Base-by-base conservation (phyloP, 768 basidiomycete species). In the Grammothele lineata region DNA sequence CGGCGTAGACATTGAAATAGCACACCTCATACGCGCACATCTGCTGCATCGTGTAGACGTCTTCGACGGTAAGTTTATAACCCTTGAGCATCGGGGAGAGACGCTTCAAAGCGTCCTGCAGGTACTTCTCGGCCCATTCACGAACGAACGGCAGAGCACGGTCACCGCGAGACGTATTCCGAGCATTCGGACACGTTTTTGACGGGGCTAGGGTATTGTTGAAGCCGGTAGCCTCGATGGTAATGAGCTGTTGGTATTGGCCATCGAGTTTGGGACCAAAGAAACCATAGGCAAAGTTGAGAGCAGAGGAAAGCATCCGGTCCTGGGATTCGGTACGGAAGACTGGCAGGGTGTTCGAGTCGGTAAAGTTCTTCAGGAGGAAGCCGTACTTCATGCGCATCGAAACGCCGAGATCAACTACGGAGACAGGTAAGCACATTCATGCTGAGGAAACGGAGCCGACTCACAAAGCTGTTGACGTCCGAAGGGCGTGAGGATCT, bases 261-360 rank as follows among this genome's bases (percentile, higher is more conserved):
- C 42, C 33, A 8, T 43, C 42, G 10, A 43, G 42, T 39, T 72
- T 51, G 11, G 48, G 54, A 12, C 70, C 70, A 41, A 70, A 71
- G 64, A 74, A 73, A 19, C 75, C 75, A 9, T 72, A 68, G 1
- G 74, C 75, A 55, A 77, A 77, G 56, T 77, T 74, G 42, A 73
- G 66, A 14, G 64, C 66, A 26, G 63, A 66, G 26, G 59, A 56
- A 4, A 63, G 38, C 64, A 67, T 67, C 18, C 66, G 60, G 17
- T 60, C 66, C 62, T 73, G 63, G 5, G 65, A 66, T 18, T 70
- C 72, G 1, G 71, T 77, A 17, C 75, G 62, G 58, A 75, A 76
- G n/a, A 77, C 76, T 17, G 75, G 75, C 1, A 75, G 58, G 2
- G 60, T 50, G 40, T 63, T 61, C 19, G 52, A 41, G 19, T 64